Conservation (phyloP, 345 rosid genomes). For the Linum tenue region DNA sequence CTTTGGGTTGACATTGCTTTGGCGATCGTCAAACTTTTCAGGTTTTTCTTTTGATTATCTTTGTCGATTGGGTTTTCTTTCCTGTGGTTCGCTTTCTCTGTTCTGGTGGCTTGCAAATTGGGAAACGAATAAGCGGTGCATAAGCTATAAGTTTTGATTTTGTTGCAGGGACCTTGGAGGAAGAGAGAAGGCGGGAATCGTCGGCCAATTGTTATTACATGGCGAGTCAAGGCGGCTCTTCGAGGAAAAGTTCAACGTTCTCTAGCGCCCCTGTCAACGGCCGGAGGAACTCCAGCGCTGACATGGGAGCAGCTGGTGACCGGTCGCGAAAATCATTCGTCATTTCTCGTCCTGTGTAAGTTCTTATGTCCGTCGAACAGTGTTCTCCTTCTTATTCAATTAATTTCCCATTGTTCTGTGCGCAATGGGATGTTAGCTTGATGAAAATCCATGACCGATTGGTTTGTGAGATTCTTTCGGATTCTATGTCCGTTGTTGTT, state of each 20-base stretch:
- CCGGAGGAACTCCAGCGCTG: conserved; percentile 44
- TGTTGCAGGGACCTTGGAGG: not conserved
- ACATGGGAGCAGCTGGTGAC: conserved; percentile 42
- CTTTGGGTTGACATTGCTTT: not conserved
- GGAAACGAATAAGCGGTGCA: not conserved
- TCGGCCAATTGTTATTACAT: conserved; percentile 13
- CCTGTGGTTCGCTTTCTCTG: not conserved
- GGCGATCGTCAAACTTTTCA: not conserved
- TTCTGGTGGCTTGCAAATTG: not conserved
- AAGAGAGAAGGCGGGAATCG: not conserved
- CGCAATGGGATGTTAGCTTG: not conserved
- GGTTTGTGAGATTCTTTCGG: not conserved
- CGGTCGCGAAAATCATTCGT: conserved; percentile 45
- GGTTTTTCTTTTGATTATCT: not conserved
- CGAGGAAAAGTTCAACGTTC: conserved; percentile 53
- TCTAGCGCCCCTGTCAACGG: conserved; percentile 27
- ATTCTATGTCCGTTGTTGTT: not conserved
- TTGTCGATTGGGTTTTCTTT: not conserved
- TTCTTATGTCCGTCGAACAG: not conserved
- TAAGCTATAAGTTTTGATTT: not conserved
- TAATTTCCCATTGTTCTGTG: no score
- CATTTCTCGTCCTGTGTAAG: conserved; percentile 57
- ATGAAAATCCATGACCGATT: not conserved
- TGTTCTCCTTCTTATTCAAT: not conserved
- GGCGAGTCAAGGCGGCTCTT: conserved; percentile 70